These are phyloP conservation scores for Dalechampia spathulata DNA, from an alignment of 441 rosid genomes.

Conservation along the genomic window DNA sequence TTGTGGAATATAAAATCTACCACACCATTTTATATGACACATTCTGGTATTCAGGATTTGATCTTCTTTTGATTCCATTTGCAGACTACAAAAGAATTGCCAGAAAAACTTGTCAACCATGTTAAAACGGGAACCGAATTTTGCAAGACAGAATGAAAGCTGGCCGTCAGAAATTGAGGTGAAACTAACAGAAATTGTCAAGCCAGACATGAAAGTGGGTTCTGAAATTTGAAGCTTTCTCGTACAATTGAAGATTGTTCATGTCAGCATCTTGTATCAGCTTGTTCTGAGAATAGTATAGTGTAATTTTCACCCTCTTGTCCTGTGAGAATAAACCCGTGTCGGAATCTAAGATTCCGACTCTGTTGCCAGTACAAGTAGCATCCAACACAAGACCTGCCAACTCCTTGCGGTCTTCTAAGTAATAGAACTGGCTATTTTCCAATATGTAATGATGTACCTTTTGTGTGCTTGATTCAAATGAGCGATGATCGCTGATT, in stretches of 20 bases:
- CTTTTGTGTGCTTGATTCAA: too few species aligned
- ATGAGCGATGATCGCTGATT: too few species aligned
- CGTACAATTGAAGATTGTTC: neutral
- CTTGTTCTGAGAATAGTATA: too few species aligned
- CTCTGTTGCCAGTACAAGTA: too few species aligned
- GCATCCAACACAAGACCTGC: too few species aligned
- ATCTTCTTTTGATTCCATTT: slow-evolving; percentile 1
- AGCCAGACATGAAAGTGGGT: neutral
- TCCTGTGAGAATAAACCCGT: too few species aligned
- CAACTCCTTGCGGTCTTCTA: too few species aligned
- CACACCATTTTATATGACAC: neutral
- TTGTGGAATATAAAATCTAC: neutral
- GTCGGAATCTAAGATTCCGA: too few species aligned
- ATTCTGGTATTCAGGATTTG: neutral
- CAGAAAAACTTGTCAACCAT: slow-evolving; percentile 47
- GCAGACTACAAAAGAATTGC: slow-evolving; percentile 59
- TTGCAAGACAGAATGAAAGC: slow-evolving; percentile 1
- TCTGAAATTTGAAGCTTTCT: neutral
- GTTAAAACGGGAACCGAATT: slow-evolving; percentile 20
- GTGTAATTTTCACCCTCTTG: too few species aligned
- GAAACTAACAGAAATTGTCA: neutral
- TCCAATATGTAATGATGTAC: too few species aligned
- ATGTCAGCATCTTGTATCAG: slow-evolving; percentile 3
- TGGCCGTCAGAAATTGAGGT: neutral
- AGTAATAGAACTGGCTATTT: too few species aligned